These are phyloP conservation scores for Rubus parviflorus DNA, from an alignment of 306 rosid species.

Conservation along the genomic window DNA sequence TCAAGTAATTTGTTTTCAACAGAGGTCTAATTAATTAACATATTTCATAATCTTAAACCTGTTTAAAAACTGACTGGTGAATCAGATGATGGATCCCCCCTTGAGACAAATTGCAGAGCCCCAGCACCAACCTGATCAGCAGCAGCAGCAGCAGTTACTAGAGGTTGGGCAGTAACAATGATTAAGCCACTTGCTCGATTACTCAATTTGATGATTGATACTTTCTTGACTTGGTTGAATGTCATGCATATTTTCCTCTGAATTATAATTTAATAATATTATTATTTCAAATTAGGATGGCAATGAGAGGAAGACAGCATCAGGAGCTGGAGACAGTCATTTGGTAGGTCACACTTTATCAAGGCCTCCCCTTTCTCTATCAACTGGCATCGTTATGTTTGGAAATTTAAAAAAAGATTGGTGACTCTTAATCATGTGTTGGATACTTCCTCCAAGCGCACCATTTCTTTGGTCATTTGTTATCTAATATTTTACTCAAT, in stretches of 20 bases:
- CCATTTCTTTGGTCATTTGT: slow-evolving; percentile 16
- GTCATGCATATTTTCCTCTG: background rate
- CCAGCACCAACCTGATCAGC: slow-evolving; percentile 27
- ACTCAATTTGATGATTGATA: background rate
- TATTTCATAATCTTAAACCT: slow-evolving; percentile 14
- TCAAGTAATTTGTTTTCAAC: background rate
- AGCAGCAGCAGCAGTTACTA: background rate
- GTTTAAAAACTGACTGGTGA: slow-evolving; percentile 7
- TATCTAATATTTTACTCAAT: slow-evolving; percentile 19
- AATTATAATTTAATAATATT: slow-evolving; percentile 2
- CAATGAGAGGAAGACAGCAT: slow-evolving; percentile 33
- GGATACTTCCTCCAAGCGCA: slow-evolving; percentile 14
- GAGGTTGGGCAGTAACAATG: slow-evolving; percentile 22
- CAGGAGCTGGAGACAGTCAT: slow-evolving; percentile 22
- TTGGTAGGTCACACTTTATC: slow-evolving; percentile 34
- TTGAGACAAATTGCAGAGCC: slow-evolving; percentile 20
- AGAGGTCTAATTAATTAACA: background rate
- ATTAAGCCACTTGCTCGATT: slow-evolving; percentile 24
- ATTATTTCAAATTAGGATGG: slow-evolving; percentile 29
- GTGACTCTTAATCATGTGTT: slow-evolving; percentile 9
- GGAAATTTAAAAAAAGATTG: background rate
- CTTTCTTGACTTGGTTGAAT: background rate
- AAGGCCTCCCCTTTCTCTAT: background rate
- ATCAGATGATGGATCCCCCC: slow-evolving; percentile 28
- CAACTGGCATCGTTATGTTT: background rate